Evolutionary conservation across 805 yeast species (phyloP), one percentile per base, ranked within the genome.

Genomic region (Wickerhamomyces ciferrii): DNA sequence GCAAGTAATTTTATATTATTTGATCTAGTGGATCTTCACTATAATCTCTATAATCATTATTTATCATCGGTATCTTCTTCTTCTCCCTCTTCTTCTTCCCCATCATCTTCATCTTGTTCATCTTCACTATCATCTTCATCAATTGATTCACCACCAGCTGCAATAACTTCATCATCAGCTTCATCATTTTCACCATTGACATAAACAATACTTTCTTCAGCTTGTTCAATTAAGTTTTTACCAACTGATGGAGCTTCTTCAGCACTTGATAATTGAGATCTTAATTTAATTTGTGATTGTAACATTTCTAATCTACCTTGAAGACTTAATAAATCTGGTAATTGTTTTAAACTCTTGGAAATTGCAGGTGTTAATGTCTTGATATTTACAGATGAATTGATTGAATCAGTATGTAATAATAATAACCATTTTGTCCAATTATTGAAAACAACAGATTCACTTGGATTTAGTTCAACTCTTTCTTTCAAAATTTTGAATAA

Each of bases 261-360:
- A 53, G 76, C 70, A 9, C 61, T 59, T 11, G 69, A 61, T 56
- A 76, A 67, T 39, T 76, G 82, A 35, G 66, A 63, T 59, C 97
- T 81, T 53, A 92, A 68, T 47, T 78, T 75, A 11, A 88, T 74
- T 66, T 92, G 98, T 3, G 89, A 77, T 52, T 77, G 77, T 39
- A 92, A 72, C 62, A 92, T 74, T 57, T 84, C 86, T 41, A 92
- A 70, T 52, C 94, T 79, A 41, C 99, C 99, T 63, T 91, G 95
- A 27, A 92, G 74, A 2, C 94, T 81, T 23, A 91, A 67, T 43
- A 92, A 70, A 36, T 79, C 75, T 9, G 91, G 85, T 51, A 92
- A 66, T 39, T 74, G 72, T 50, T 75, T 75, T 63, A 77, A 71
- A 29, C 78, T 83, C 46, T 77, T 69, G 18, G 71, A 66, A 25